Percentiles rank a stretch among this genome's conserved stretches.
Evolutionary conservation across 2,329 filamentous ascomycete species (phyloP).

Genomic region (Pseudogymnoascus sp.): DNA sequence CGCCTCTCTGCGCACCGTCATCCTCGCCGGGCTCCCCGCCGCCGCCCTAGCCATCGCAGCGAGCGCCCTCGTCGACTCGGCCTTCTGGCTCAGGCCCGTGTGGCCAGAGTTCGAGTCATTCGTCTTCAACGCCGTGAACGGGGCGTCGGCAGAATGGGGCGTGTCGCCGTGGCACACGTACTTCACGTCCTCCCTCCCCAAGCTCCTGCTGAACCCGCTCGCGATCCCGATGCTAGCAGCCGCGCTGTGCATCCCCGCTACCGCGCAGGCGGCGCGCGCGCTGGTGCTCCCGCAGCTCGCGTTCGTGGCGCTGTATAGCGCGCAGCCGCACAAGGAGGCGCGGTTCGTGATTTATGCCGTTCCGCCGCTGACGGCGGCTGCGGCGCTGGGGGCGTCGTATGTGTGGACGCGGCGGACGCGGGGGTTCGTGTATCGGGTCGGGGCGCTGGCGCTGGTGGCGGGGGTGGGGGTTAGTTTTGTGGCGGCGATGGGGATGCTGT

Average conservation of each 20-base stretch:
- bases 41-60: conserved; percentile 56
- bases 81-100: conserved; percentile 80
- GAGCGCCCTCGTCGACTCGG: conserved; percentile 75
- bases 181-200: conserved; percentile 70
- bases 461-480: conserved; percentile 54
- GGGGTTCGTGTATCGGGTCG: conserved; percentile 43
- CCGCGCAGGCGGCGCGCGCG: conserved; percentile 34
- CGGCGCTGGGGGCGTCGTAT: conserved; percentile 64
- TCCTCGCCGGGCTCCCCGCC: conserved; percentile 58
- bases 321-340: conserved; percentile 92
- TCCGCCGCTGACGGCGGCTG: conserved; percentile 69
- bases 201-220: conserved; percentile 74
- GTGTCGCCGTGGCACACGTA: conserved; percentile 81
- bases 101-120: conserved; percentile 92
- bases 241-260: conserved; percentile 41
- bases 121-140: conserved; percentile 80
- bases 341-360: conserved; percentile 88
- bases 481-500: conserved; percentile 58
- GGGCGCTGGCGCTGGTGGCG: conserved; percentile 45
- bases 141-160: conserved; percentile 81
- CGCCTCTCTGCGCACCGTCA: conserved; percentile 46
- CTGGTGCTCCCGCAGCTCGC: conserved; percentile 57
- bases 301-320: conserved; percentile 73
- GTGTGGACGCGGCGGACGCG: conserved; percentile 60
- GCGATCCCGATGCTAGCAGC: conserved; percentile 46